phyloP scores from a whole-genome alignment of 2,329 filamentous ascomycete species.

The Monosporascus sp. region DNA sequence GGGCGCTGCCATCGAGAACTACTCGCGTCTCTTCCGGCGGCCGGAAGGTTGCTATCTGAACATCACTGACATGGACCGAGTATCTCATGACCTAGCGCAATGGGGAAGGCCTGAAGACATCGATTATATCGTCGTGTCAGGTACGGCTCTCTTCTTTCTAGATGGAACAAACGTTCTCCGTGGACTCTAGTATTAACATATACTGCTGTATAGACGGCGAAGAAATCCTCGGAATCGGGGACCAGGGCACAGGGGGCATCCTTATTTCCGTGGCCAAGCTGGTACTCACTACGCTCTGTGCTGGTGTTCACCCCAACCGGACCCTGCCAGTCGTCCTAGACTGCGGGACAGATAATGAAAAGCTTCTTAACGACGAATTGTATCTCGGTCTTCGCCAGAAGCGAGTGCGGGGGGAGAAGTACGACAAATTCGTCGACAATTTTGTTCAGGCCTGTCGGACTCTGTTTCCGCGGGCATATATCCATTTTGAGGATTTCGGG shows the following conservation, averaged over 20 bases:
- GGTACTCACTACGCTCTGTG: conserved; percentile 76
- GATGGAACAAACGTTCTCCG: too few relatives aligned
- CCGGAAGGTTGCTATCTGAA: conserved; percentile 80
- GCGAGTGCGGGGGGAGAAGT: conserved; percentile 64
- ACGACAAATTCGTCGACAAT: conserved; percentile 70
- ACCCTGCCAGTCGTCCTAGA: conserved; percentile 79
- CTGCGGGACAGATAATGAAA: conserved; percentile 77
- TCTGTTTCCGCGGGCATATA: conserved; percentile 72
- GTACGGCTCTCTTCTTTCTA: conserved; percentile 35
- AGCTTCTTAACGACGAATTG: conserved; percentile 67
- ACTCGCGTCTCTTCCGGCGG: conserved; percentile 69
- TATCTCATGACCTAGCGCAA: conserved; percentile 61
- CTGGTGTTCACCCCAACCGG: conserved; percentile 76
- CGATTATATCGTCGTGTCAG: conserved; percentile 84
- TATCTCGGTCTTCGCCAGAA: conserved; percentile 70
- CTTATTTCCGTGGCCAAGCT: conserved; percentile 82
- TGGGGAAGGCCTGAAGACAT: conserved; percentile 70
- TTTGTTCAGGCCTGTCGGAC: conserved; percentile 66
- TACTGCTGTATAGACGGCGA: conserved; percentile 41
- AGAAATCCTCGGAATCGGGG: conserved; percentile 81
- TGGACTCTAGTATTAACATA: background rate
- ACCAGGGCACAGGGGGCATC: conserved; percentile 81
- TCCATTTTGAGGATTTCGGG: conserved; percentile 89
- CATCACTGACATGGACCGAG: conserved; percentile 60
- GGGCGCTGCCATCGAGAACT: conserved; percentile 82